These are phyloP conservation scores for Acer saccharum DNA, from an alignment of 345 rosid genomes.

Conservation along the genomic window DNA sequence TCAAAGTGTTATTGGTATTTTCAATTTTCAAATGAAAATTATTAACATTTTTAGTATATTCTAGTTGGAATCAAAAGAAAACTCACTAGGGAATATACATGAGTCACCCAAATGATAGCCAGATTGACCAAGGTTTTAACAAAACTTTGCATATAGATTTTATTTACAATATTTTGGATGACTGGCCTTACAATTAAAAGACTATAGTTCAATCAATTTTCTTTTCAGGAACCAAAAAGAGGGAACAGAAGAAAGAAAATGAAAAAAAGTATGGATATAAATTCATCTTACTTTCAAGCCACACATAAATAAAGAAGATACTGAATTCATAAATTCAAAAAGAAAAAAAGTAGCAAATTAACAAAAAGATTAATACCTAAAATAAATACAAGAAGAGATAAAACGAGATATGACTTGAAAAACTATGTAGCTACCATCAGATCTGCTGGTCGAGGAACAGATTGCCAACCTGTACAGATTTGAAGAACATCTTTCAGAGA, in stretches of 20 bases:
- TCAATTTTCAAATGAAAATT: neutral
- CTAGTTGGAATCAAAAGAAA: neutral
- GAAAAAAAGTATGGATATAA: neutral
- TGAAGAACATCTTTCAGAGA: constrained; percentile 53
- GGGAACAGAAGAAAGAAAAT: neutral
- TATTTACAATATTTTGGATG: neutral
- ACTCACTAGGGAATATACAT: neutral
- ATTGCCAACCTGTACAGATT: constrained; percentile 70
- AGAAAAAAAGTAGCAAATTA: neutral
- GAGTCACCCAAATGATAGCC: neutral
- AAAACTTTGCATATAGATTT: neutral
- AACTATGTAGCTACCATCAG: constrained; percentile 22
- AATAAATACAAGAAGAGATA: neutral
- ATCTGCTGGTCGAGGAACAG: constrained; percentile 47
- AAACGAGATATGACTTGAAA: neutral
- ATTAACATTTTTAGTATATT: neutral
- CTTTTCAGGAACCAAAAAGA: neutral
- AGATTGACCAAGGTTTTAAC: too few relatives aligned
- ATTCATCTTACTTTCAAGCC: neutral
- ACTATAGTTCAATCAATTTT: neutral
- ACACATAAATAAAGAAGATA: neutral
- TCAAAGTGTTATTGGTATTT: neutral
- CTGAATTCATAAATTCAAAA: neutral
- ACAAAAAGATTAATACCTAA: neutral
- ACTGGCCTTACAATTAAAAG: neutral